Evolutionary conservation across 2,329 filamentous ascomycete species (phyloP), one percentile per base, ranked within the genome.

Genomic region (Neopestalotiopsis sp.): DNA sequence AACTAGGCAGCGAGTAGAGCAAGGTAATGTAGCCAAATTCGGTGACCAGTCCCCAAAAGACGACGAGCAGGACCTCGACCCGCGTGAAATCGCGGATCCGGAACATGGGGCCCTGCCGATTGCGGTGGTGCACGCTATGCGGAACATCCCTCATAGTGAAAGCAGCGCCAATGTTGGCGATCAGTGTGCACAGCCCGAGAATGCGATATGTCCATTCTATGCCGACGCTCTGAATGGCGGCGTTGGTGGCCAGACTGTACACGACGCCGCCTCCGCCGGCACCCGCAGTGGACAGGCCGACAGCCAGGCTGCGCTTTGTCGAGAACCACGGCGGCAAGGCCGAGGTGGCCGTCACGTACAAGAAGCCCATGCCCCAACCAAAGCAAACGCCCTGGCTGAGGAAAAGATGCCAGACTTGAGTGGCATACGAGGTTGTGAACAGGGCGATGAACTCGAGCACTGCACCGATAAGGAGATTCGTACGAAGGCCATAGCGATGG

Each of bases 11-110:
- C 2, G 86, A 89, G 78, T 91, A 92, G 2, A 92, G 81, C 1
- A 92, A 78, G 0, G 90, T 86, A 24, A 91, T 86, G 71, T 92
- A 92, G 5, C 88, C 90, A 5, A 92, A 80, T 84, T 91, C 89
- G 65, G 84, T 89, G 70, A 91, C 82, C 69, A 88, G 83, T 0
- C 88, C 89, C 80, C 87, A 92, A 3, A 75, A 80, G 28, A 90
- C 80, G n/a, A 91, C 80, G 0, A 90, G 81, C 4, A 88, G 69
- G 69, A 90, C 89, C 71, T 91, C 86, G 0, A 82, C 78, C 1
- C 84, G 82, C 58, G 80, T 82, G 72, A 91, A 85, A 5, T 90
- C 75, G 3, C 80, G 78, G 30, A 84, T 34, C 75, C 73, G 89
- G 85, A 72, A 90, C 89, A 2, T 84, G 82, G 30, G 83, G 80